These are phyloP conservation scores for Trifolium repens DNA, from an alignment of 306 rosid genomes.

Conservation along the genomic window DNA sequence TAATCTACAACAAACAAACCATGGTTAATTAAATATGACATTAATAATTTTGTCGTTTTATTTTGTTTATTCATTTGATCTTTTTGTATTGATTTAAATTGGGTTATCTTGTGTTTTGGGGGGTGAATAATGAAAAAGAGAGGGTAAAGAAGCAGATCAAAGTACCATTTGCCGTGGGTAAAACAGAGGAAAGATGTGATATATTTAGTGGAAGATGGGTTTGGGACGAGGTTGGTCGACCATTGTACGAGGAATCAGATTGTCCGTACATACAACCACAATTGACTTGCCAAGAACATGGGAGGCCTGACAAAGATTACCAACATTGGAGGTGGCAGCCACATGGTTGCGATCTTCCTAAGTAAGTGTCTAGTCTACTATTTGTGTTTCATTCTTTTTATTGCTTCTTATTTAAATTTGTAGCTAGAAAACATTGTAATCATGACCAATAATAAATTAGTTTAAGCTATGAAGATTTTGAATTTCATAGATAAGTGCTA, in stretches of 20 bases:
- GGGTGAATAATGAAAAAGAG: conserved; percentile 40
- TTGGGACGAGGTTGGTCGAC: conserved; percentile 68
- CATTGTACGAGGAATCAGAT: conserved; percentile 83
- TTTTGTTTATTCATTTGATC: neutral
- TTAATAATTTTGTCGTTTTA: too few species aligned
- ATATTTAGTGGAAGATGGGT: conserved; percentile 85
- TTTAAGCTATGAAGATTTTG: too few species aligned
- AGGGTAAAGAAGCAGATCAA: conserved; percentile 46
- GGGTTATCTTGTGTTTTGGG: conserved; percentile 13
- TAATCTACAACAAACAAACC: too few species aligned
- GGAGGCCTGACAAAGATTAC: conserved; percentile 77
- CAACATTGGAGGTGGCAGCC: conserved; percentile 96
- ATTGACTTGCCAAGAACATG: conserved; percentile 84
- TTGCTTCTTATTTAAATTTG: neutral
- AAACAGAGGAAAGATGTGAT: conserved; percentile 68
- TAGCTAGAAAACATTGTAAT: neutral
- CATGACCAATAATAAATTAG: too few species aligned
- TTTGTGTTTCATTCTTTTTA: neutral
- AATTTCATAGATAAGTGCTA: too few species aligned
- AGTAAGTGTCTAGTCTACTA: conserved; percentile 50
- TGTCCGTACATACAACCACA: conserved; percentile 99
- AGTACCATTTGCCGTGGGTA: conserved; percentile 64
- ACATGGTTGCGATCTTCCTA: conserved; percentile 79
- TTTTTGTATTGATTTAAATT: neutral
- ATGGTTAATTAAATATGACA: neutral